Evolutionary conservation across 345 rosid species (phyloP).

Genomic region (Hirschfeldia incana): DNA sequence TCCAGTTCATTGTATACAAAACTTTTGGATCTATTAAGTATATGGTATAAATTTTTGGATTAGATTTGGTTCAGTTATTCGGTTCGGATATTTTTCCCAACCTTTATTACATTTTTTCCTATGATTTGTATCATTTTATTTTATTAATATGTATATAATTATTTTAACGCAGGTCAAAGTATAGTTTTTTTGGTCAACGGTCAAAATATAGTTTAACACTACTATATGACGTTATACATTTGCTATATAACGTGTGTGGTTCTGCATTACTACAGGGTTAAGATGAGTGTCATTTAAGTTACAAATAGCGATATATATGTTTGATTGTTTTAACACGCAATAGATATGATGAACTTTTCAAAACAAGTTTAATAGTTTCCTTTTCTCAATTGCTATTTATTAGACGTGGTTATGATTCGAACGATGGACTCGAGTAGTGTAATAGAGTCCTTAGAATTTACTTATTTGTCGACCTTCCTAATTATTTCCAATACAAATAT

Average conservation of each 20-base stretch:
- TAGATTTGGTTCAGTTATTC: too few species aligned
- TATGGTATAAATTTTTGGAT: too few species aligned
- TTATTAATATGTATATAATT: too few species aligned
- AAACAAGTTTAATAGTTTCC: not conserved
- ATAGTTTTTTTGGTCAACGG: too few species aligned
- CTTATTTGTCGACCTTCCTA: not conserved
- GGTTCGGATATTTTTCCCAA: too few species aligned
- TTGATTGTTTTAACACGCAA: not conserved
- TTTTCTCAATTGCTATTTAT: not conserved
- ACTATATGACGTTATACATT: too few species aligned
- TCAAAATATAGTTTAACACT: too few species aligned
- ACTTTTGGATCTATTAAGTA: too few species aligned
- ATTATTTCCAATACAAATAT: not conserved
- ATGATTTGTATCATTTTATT: too few species aligned
- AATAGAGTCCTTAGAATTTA: not conserved
- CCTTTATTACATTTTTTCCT: too few species aligned
- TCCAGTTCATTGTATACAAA: too few species aligned
- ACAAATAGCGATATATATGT: not conserved
- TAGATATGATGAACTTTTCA: constrained; percentile 2
- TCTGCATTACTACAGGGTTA: not conserved
- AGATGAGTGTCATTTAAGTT: not conserved
- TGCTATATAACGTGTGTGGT: not conserved
- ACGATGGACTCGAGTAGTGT: not conserved
- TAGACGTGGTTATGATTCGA: constrained; percentile 2
- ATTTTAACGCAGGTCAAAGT: too few species aligned